Conservation (phyloP, 306 rosid genomes). For the Casuarina equisetifolia region DNA sequence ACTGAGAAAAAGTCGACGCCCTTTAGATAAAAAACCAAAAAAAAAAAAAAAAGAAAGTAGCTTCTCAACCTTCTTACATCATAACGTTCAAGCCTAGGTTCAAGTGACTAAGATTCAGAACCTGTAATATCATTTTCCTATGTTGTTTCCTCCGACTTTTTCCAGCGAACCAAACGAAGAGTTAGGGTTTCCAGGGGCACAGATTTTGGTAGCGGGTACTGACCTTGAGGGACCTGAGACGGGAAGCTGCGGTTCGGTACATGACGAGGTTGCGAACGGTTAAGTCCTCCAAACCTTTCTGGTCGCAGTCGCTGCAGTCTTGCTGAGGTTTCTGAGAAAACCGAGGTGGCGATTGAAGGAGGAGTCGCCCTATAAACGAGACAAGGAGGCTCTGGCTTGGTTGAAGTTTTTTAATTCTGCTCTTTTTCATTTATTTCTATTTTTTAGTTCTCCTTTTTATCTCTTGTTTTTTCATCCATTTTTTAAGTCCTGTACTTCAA, state of each 20-base stretch:
- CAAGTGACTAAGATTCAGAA: background rate
- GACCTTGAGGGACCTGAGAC: slow-evolving; percentile 76
- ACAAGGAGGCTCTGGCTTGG: background rate
- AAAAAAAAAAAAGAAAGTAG: background rate
- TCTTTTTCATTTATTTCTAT: too few relatives aligned
- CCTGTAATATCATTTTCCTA: too few relatives aligned
- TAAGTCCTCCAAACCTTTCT: slow-evolving; percentile 28
- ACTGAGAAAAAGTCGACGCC: background rate
- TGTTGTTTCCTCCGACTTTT: background rate
- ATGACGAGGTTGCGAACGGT: slow-evolving; percentile 34
- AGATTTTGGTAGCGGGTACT: background rate
- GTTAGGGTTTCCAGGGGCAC: slow-evolving; percentile 6
- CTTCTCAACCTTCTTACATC: background rate
- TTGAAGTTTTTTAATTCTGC: background rate
- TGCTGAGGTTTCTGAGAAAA: slow-evolving; percentile 2
- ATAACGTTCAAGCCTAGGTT: background rate
- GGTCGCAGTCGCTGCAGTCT: slow-evolving; percentile 1
- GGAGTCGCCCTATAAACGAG: background rate
- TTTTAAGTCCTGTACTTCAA: too few relatives aligned
- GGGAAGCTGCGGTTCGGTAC: slow-evolving; percentile 71
- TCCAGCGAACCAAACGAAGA: background rate
- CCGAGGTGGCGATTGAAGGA: background rate
- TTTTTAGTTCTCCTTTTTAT: too few relatives aligned
- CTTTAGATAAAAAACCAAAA: too few relatives aligned
- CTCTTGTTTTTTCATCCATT: too few relatives aligned